Evolutionary conservation across 768 basidiomycete genomes (phyloP), one percentile per base, ranked within the genome.

Genomic region (Mycena metata): DNA sequence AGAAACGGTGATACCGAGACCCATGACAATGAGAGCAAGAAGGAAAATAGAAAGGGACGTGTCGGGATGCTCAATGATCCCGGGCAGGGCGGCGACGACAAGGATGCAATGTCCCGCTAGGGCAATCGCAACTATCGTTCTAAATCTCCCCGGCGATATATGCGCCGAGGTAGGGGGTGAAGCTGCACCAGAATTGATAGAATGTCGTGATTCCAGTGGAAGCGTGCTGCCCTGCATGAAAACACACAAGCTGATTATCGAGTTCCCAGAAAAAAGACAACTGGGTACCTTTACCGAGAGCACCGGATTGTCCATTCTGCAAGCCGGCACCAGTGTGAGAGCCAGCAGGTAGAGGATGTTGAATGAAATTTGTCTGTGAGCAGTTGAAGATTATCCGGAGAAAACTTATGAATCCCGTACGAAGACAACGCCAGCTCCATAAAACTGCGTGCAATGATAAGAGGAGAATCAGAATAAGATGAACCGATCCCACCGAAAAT

Each of bases 81-180:
- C 86, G 0, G 92, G 93, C 5, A 92, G 74, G 15, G 68, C 68
- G 0, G 68, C 35, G 36, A 65, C 1, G 21, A 69, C 60, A 43
- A 69, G 68, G 10, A 69, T 55, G 23, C 60, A 45, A 46, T 69
- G 66, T 0, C 56, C 58, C 42, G 91, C 30, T 51, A 93, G 79
- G 7, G 89, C 88, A 58, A 94, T 79, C 6, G 58, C 79, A 46
- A 91, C 84, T 19, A 94, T 83, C 8, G 93, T 94, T 77, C 91
- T 91, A 84, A 85, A 94, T 4, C 93, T 86, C 15, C 93, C 93
- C 80, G 17, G 93, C 91, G 57, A 94, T 82, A 73, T 88, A 93
- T 1, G 91, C 92, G 10, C 92, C 92, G 10, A 87, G 45, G 13
- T 93, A 80, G 0, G 92, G 92, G 30, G 86, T 87, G 55, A 91